Evolutionary conservation across 768 basidiomycete genomes (phyloP), one percentile per base, ranked within the genome.

Genomic region (Mycena kentingensis): DNA sequence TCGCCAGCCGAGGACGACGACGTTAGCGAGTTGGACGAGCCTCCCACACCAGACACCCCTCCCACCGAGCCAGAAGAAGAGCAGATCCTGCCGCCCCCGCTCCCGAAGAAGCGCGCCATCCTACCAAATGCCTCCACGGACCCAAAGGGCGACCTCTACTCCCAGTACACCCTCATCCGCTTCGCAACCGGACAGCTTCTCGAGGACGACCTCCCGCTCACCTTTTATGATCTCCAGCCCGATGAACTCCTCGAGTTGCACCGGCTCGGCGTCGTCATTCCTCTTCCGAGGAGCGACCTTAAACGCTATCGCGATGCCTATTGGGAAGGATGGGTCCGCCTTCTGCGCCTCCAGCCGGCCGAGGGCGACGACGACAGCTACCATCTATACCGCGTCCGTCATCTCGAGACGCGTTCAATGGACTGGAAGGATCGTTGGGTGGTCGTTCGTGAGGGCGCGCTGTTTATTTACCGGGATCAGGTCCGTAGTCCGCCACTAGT

Each of bases 241-340:
- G 73, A 82, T 56, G 89, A 90, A 58, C 75, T 91, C 2, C 74
- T 91, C 19, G 89, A 91, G 60, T 65, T 91, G 16, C 87, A 91
- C 51, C 73, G 75, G 6, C 51, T 61, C 10, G 71, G 71, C 28
- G 65, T 66, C 26, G 55, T 82, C 34, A 70, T 77, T 3, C 64
- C 64, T 3, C 71, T 87, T 0, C 79, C 75, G 2, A 66, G 73
- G n/a, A 52, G 61, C 11, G 39, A 67, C 27, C 57, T 64, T 0
- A 44, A 35, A 3, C 60, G 64, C 12, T 87, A 87, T 56, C 66
- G 77, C 24, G 70, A 77, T 43, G 83, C 84, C 0, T 85, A 84
- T 66, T 84, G 84, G 64, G 80, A 83, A 46, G 77, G 78, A 12
- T 75, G 69, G 57, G 79, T 81, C 11, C 74, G 73, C 25, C 75